Percentiles rank a stretch among this genome's conserved stretches.
Conservation (phyloP, 2,329 filamentous ascomycete species). For the Xylariaceae sp. region DNA sequence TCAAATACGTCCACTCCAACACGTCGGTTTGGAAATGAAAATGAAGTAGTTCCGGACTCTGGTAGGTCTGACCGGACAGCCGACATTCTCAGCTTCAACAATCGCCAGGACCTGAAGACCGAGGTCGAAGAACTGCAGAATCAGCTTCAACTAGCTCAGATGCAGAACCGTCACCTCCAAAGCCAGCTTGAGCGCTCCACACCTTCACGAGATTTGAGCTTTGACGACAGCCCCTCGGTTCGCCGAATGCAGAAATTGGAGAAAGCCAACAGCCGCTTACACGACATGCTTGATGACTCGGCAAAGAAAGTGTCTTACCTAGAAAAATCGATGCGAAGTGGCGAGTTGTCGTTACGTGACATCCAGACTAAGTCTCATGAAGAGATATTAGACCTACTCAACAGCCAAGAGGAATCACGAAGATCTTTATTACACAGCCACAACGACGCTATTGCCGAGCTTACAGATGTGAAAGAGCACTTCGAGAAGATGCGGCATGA, state of each 20-base stretch:
- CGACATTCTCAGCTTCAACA: constrained; percentile 84
- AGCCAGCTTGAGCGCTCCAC: constrained; percentile 78
- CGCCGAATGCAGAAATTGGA: constrained; percentile 89
- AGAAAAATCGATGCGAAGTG: constrained; percentile 84
- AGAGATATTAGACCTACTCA: constrained; percentile 90
- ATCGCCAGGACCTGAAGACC: constrained; percentile 86
- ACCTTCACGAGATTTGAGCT: constrained; percentile 63
- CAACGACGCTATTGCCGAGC: constrained; percentile 82
- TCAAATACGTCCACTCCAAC: constrained; percentile 81
- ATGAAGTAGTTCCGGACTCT: constrained; percentile 71
- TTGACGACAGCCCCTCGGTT: constrained; percentile 79
- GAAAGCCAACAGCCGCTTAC: constrained; percentile 86
- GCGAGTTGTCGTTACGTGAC: constrained; percentile 87
- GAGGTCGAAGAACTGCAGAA: constrained; percentile 94
- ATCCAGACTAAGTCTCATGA: constrained; percentile 93
- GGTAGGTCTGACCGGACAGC: constrained; percentile 83
- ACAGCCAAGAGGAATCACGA: constrained; percentile 89
- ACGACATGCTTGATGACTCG: constrained; percentile 94
- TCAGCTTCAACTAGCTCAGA: constrained; percentile 89
- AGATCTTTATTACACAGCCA: constrained; percentile 82
- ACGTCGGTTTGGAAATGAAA: constrained; percentile 70
- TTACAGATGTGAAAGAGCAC: constrained; percentile 83
- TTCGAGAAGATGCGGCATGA: constrained; percentile 87
- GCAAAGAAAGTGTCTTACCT: constrained; percentile 88
- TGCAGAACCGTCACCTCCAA: constrained; percentile 93